Percentiles rank a stretch among this genome's conserved stretches.
Conservation (phyloP, 805 yeast genomes). For the Lipomyces kockii region DNA sequence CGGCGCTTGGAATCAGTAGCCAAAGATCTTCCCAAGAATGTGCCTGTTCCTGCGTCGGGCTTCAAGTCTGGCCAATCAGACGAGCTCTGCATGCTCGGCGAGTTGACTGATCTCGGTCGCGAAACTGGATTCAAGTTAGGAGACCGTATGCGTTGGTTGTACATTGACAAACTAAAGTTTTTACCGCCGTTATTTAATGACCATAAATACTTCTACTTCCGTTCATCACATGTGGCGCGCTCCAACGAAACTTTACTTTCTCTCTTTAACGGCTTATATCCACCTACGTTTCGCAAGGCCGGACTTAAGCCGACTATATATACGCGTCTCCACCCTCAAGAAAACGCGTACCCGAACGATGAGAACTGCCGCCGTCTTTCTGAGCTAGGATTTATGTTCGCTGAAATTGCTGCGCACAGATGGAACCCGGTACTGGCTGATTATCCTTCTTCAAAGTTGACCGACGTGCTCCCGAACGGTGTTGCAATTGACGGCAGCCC, state of each 20-base stretch:
- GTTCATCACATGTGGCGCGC: constrained; percentile 36
- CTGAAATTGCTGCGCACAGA: constrained; percentile 33
- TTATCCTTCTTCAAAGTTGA: constrained; percentile 28
- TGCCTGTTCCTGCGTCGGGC: constrained; percentile 32
- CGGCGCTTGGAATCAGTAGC: constrained; percentile 35
- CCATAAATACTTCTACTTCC: constrained; percentile 25
- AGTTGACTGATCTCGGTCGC: constrained; percentile 36
- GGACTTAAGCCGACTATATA: constrained; percentile 29
- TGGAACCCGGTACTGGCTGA: constrained; percentile 36
- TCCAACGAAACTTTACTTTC: constrained; percentile 36
- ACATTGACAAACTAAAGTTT: constrained; percentile 31
- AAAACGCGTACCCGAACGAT: constrained; percentile 38
- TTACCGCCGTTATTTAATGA: constrained; percentile 28
- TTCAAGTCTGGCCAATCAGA: constrained; percentile 21
- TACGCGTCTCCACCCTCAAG: constrained; percentile 36
- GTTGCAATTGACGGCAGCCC: constrained; percentile 37
- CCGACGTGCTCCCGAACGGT: constrained; percentile 33
- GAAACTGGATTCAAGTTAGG: constrained; percentile 35
- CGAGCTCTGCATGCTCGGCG: constrained; percentile 34
- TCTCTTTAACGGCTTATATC: constrained; percentile 34
- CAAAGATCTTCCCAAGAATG: constrained; percentile 25
- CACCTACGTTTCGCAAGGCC: constrained; percentile 27
- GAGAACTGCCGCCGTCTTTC: constrained; percentile 35
- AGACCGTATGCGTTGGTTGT: constrained; percentile 30
- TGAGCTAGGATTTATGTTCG: constrained; percentile 35